phyloP scores from a whole-genome alignment of 768 basidiomycete species.

The Paxillus rubicundulus region DNA sequence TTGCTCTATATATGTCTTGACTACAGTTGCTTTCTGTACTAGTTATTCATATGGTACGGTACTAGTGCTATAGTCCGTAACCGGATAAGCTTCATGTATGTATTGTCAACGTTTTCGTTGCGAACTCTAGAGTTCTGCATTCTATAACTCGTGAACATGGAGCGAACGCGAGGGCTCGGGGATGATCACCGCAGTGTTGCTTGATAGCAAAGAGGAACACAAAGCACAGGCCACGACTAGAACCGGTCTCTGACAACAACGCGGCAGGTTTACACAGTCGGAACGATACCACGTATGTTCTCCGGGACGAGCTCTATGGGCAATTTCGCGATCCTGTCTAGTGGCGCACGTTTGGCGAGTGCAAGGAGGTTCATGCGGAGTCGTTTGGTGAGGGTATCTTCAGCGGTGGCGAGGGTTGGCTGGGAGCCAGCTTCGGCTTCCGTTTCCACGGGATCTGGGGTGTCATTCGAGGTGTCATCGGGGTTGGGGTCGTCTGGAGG shows the following conservation, averaged over 20 bases:
- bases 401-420: slow-evolving; percentile 18
- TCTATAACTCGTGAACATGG: no score
- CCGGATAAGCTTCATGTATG: not conserved
- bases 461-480: not conserved
- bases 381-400: slow-evolving; percentile 52
- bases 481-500: not conserved
- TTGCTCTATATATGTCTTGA: not conserved
- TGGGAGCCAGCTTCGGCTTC: slow-evolving; percentile 3
- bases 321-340: slow-evolving; percentile 65
- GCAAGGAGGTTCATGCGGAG: slow-evolving; percentile 74
- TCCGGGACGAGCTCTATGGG: slow-evolving; percentile 66
- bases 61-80: slow-evolving; percentile 11
- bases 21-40: slow-evolving; percentile 8
- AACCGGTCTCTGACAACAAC: not conserved
- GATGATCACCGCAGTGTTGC: not conserved
- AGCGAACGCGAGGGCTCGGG: not conserved
- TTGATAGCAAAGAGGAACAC: not conserved
- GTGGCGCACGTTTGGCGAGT: slow-evolving; percentile 72
- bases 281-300: slow-evolving; percentile 61
- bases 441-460: not conserved
- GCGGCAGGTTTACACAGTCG: slow-evolving; percentile 34
- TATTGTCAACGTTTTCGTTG: not conserved
- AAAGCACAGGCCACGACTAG: not conserved
- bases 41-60: slow-evolving; percentile 11
- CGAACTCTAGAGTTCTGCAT: slow-evolving; percentile 1